Base-by-base conservation (phyloP, 1,139 yeast genomes). In the Hansenula sp. region DNA sequence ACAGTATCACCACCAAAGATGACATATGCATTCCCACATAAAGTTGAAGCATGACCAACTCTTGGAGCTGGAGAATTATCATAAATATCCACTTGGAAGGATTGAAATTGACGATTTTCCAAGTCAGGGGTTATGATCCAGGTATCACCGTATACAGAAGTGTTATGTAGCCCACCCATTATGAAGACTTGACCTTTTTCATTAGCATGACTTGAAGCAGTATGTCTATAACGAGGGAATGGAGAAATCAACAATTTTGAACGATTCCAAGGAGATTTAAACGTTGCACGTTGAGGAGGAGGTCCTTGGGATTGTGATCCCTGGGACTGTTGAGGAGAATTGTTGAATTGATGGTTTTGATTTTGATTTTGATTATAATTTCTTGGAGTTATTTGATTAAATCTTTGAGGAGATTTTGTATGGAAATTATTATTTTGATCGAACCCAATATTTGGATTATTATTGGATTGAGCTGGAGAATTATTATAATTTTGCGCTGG, bases 1-100 rank as follows among this genome's bases (percentile, higher is more conserved):
- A 93, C 86, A 2, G 98, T 93, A 61, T 93, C 99, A 57, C 99
- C 99, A 38, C 98, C 99, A 67, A 88, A 93, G 19, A 93, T 81
- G 40, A 93, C 90, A 59, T 85, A 93, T 0, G 99, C 99, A 60
- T 91, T 93, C 13, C 99, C 99, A 51, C 96, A 84, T 31, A 93
- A 74, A 19, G 93, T 86, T 3, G 96, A 78, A 1, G 97, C 89
- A 64, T 94, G 99, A 1, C 99, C 98, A 6, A 93, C 97, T 56
- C 99, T 80, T 27, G 99, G 97, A 17, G 96, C 93, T 2, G 97
- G 97, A 25, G 89, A 81, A 19, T 80, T 76, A 41, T 82, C 87
- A 31, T 77, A 72, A 34, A 80, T 73, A 47, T 84, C 93, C 30
- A 93, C 76, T 43, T 76, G 61, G 38, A 72, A 57, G 17, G 75